Evolutionary conservation across 2,329 filamentous ascomycete genomes (phyloP).

Genomic region (Mycosphaerelloides madeirae): DNA sequence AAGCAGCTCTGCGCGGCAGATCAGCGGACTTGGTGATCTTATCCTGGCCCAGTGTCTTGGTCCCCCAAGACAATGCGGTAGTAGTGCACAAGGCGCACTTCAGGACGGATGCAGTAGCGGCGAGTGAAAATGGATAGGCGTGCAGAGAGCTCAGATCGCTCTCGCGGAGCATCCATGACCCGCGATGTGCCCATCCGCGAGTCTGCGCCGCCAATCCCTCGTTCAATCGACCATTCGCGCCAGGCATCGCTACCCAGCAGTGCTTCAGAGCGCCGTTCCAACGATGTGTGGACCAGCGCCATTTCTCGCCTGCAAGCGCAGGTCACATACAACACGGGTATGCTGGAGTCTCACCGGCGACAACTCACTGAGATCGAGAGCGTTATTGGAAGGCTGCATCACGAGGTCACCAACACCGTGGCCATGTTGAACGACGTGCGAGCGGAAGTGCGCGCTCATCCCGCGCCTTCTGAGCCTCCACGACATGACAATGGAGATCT

Average conservation of each 20-base stretch:
- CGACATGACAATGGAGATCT: constrained; percentile 35
- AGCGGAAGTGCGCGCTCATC: constrained; percentile 32
- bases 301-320: constrained; percentile 46
- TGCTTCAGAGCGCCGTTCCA: constrained; percentile 15
- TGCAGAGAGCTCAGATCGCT: constrained; percentile 12
- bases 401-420: constrained; percentile 35
- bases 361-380: constrained; percentile 41
- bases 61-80: too few species aligned
- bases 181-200: constrained; percentile 25
- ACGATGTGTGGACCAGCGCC: constrained; percentile 36
- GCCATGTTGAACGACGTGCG: constrained; percentile 35
- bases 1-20: too few species aligned
- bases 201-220: constrained; percentile 10
- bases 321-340: constrained; percentile 43
- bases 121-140: constrained; percentile 19
- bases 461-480: constrained; percentile 13
- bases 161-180: constrained; percentile 16
- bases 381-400: constrained; percentile 36
- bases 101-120: not conserved
- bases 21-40: too few species aligned
- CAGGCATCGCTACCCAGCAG: constrained; percentile 5
- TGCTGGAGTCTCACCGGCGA: constrained; percentile 37
- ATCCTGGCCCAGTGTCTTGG: too few species aligned
- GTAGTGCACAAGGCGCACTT: too few species aligned
- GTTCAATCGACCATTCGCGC: constrained; percentile 13